phyloP scores from a whole-genome alignment of 805 yeast genomes.

The Saccharomycopsis sp. region DNA sequence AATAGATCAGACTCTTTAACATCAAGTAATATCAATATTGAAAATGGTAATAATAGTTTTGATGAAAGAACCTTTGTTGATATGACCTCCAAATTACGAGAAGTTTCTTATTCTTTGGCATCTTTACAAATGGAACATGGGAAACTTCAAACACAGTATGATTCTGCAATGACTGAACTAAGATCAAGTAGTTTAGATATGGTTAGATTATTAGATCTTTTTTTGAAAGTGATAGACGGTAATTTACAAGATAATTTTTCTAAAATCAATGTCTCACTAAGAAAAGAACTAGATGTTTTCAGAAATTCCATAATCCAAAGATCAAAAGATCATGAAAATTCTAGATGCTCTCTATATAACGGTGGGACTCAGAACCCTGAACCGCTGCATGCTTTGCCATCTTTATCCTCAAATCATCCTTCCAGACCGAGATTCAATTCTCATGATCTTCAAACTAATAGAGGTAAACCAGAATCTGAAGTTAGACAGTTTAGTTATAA shows the following conservation, averaged over 20 bases:
- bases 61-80: neutral
- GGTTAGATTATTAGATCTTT: constrained; percentile 38
- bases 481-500: too few relatives aligned
- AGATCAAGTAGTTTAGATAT: constrained; percentile 42
- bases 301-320: neutral
- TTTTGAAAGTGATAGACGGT: neutral
- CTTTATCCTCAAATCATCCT: neutral
- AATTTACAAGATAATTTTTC: too few relatives aligned
- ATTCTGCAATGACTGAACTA: constrained; percentile 36
- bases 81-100: constrained; percentile 4
- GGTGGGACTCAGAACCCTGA: neutral
- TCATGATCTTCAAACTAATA: neutral
- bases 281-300: neutral
- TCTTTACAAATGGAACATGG: constrained; percentile 32
- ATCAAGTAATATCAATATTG: neutral
- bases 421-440: neutral
- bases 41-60: neutral
- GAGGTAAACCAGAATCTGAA: too few relatives aligned
- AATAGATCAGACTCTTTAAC: neutral
- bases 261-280: too few relatives aligned
- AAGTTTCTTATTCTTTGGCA: constrained; percentile 1
- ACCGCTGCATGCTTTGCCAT: neutral
- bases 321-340: neutral
- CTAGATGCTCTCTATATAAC: too few relatives aligned
- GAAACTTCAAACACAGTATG: constrained; percentile 35